Percentiles rank a stretch among this genome's conserved stretches.
These are phyloP conservation scores for Beauveria sp. DNA, from an alignment of 2,329 filamentous ascomycete genomes.

Conservation along the genomic window DNA sequence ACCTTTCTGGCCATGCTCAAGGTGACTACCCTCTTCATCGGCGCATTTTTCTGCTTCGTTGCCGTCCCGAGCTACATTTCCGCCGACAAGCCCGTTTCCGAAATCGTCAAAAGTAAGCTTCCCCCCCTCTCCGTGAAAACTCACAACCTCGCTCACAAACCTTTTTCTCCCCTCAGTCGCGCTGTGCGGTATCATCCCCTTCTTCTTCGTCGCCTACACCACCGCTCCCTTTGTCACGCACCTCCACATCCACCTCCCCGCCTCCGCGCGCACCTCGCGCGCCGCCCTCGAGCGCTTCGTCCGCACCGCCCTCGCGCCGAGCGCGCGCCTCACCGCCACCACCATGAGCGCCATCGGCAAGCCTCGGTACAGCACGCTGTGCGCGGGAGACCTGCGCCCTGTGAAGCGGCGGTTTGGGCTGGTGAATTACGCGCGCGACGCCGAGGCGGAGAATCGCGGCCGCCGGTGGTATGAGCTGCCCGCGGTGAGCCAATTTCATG, in stretches of 20 bases:
- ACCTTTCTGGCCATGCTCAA: constrained; percentile 65
- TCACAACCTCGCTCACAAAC: not conserved
- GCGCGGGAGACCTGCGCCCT: constrained; percentile 30
- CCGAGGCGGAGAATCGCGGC: constrained; percentile 24
- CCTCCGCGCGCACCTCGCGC: constrained; percentile 54
- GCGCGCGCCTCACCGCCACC: constrained; percentile 41
- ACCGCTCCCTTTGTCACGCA: constrained; percentile 66
- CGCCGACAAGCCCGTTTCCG: constrained; percentile 29
- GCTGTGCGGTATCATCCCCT: constrained; percentile 54
- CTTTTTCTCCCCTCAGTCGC: constrained; percentile 35
- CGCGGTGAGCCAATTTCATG: constrained; percentile 31
- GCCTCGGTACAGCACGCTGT: constrained; percentile 40
- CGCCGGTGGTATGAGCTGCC: constrained; percentile 34
- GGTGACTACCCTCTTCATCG: constrained; percentile 62
- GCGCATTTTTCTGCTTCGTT: constrained; percentile 57
- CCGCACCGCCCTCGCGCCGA: constrained; percentile 35
- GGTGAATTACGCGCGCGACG: constrained; percentile 34
- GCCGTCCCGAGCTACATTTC: constrained; percentile 52
- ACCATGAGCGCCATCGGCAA: constrained; percentile 50
- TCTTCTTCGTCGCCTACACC: constrained; percentile 56
- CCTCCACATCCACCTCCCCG: constrained; percentile 62
- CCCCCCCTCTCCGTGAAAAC: constrained; percentile 6
- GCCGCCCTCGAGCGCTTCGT: constrained; percentile 47
- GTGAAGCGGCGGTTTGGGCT: constrained; percentile 28
- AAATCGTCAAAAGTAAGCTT: constrained; percentile 31